A percentile compares a stretch with the other conserved stretches of the same genome.
phyloP scores from a whole-genome alignment of 2,329 filamentous ascomycete genomes.

The Fusarium sp. region DNA sequence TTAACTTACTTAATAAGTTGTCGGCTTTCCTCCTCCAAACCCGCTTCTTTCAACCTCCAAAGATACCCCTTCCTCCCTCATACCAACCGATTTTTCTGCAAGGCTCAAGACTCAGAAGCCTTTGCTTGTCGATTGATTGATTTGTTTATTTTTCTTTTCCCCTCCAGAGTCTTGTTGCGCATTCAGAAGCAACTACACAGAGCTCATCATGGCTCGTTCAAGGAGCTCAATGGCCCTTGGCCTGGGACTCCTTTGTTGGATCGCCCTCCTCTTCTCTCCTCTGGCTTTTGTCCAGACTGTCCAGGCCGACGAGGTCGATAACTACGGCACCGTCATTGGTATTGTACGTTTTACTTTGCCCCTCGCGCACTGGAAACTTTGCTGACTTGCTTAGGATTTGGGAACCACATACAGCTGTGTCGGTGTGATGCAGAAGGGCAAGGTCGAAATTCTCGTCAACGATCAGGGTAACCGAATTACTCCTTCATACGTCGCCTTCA shows the following conservation, averaged over 20 bases:
- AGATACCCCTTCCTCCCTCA: constrained; percentile 50
- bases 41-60: constrained; percentile 50
- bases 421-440: constrained; percentile 95
- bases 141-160: constrained; percentile 44
- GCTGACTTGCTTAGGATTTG: constrained; percentile 70
- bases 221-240: constrained; percentile 80
- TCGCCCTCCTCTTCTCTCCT: constrained; percentile 89
- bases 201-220: constrained; percentile 67
- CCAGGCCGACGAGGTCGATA: constrained; percentile 79
- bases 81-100: constrained; percentile 50
- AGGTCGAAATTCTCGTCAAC: constrained; percentile 96
- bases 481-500: constrained; percentile 95
- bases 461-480: constrained; percentile 98
- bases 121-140: constrained; percentile 45
- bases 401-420: constrained; percentile 93
- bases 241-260: constrained; percentile 93
- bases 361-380: background rate
- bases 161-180: constrained; percentile 42
- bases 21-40: constrained; percentile 51
- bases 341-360: constrained; percentile 72
- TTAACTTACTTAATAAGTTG: constrained; percentile 55
- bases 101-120: constrained; percentile 50
- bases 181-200: constrained; percentile 41
- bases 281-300: constrained; percentile 87
- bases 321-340: constrained; percentile 92